Conservation (phyloP, 495 filamentous ascomycete genomes). For the Neurospora sp. region DNA sequence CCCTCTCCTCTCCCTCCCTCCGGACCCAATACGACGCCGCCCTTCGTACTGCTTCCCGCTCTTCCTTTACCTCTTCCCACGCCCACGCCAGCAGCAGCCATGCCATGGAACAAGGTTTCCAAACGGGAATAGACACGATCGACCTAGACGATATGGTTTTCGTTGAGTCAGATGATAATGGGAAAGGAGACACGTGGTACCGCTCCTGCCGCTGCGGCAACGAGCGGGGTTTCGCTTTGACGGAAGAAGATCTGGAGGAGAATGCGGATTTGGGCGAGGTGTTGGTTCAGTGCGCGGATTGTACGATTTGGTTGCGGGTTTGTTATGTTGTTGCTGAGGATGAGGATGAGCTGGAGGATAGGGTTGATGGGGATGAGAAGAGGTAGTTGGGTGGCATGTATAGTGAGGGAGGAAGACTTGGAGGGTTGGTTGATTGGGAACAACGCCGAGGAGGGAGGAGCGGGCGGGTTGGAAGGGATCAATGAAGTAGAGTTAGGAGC, state of each 20-base stretch:
- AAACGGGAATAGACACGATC: slow-evolving; percentile 65
- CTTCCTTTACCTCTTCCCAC: not conserved
- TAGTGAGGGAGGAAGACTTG: not conserved
- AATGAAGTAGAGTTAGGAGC: not conserved
- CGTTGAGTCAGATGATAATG: slow-evolving; percentile 27
- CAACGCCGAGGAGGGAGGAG: not conserved
- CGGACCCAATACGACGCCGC: slow-evolving; percentile 57
- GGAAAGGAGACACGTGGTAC: slow-evolving; percentile 43
- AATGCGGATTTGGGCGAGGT: slow-evolving; percentile 56
- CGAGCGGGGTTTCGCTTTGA: slow-evolving; percentile 56
- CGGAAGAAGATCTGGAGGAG: slow-evolving; percentile 61
- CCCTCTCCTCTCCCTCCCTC: slow-evolving; percentile 47
- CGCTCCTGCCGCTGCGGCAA: slow-evolving; percentile 74
- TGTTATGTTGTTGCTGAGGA: slow-evolving; percentile 53
- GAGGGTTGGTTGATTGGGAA: not conserved
- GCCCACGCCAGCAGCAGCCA: too few species aligned
- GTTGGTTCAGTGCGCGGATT: slow-evolving; percentile 67
- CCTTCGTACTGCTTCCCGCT: slow-evolving; percentile 22
- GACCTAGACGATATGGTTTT: slow-evolving; percentile 69
- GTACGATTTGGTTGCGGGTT: slow-evolving; percentile 73
- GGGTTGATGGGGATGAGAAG: not conserved
- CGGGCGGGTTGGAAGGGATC: not conserved
- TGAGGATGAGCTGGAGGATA: slow-evolving; percentile 5
- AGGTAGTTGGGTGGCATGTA: not conserved
- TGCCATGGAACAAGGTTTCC: slow-evolving; percentile 27